Conservation (phyloP, 805 yeast species). For the Ogataea chonburiensis region DNA sequence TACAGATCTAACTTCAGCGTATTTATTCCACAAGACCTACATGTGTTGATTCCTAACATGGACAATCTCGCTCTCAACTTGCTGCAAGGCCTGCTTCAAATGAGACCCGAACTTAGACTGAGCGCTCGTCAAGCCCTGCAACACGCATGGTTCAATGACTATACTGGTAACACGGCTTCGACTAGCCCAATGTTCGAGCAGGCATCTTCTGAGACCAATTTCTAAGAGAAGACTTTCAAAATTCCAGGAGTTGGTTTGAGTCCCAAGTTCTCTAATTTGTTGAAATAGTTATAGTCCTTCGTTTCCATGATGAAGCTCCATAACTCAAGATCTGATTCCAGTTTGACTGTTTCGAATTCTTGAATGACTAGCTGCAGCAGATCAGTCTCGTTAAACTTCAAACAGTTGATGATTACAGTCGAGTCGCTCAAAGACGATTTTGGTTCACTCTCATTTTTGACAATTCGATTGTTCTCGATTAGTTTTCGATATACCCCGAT, state of each 20-base stretch:
- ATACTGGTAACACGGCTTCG: conserved; percentile 34
- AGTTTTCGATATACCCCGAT: conserved; percentile 4
- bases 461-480: conserved; percentile 3
- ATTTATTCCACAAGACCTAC: conserved; percentile 84
- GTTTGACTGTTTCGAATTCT: conserved; percentile 8
- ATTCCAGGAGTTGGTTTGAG: conserved; percentile 19
- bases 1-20: conserved; percentile 81
- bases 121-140: conserved; percentile 62
- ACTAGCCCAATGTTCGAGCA: conserved; percentile 16
- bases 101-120: conserved; percentile 60
- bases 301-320: conserved; percentile 23
- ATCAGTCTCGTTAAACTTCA: conserved; percentile 8
- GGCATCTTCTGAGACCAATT: conserved; percentile 12
- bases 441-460: conserved; percentile 2
- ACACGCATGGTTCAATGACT: conserved; percentile 83
- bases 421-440: conserved; percentile 9
- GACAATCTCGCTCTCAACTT: conserved; percentile 70
- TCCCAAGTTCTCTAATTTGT: conserved; percentile 12
- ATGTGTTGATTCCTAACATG: conserved; percentile 62
- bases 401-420: conserved; percentile 12
- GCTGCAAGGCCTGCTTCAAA: conserved; percentile 55
- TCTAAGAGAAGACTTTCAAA: conserved; percentile 10
- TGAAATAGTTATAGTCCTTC: conserved; percentile 17
- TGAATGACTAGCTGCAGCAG: conserved; percentile 11
- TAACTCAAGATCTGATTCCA: conserved; percentile 17